Evolutionary conservation across 2,329 filamentous ascomycete species (phyloP), one percentile per base, ranked within the genome.

Genomic region (Penicillium janthinellum): DNA sequence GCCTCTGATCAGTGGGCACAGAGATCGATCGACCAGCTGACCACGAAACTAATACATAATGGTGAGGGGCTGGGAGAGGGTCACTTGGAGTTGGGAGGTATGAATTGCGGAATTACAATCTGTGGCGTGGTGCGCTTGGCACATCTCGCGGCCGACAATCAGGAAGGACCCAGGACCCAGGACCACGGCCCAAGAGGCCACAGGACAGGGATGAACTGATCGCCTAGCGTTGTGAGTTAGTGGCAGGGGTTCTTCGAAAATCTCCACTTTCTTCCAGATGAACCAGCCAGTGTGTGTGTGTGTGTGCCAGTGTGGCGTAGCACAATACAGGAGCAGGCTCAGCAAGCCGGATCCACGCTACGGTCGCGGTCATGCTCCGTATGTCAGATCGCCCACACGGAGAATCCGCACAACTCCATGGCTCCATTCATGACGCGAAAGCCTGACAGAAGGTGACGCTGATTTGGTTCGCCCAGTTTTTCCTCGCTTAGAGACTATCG

Each of bases 221-320:
- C 61, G 55, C 49, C 59, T 58, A 59, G 42, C 14, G 42, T 28
- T 6, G 44, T 47, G 44, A 20, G 31, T 28, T 28, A 31, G 44
- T 47, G 14, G 44, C 8, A 49, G 58, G 60, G 56, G 58, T 66
- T 66, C 65, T 60, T 67, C 60, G 62, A 60, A 59, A 34, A 28
- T 59, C 64, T 60, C 64, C 65, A 68, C 66, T 67, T 67, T 48
- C 64, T 65, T 67, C 64, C 62, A 67, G 64, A 64, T 60, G 62
- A 61, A 61, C 54, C 54, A 60, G 45, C 45, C 25, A 28, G 51
- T 59, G 63, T 66, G 58, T 31, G 31, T 31, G 17, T 17, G 25
- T 28, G 25, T 7, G 25, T 28, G 62, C 62, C 62, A 31, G 31
- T 56, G 39, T 52, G 34, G 37, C 47, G 47, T 49, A 49, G 31